These are phyloP conservation scores for Exophiala dermatitidis DNA, from an alignment of 2,329 filamentous ascomycete genomes.

Conservation along the genomic window DNA sequence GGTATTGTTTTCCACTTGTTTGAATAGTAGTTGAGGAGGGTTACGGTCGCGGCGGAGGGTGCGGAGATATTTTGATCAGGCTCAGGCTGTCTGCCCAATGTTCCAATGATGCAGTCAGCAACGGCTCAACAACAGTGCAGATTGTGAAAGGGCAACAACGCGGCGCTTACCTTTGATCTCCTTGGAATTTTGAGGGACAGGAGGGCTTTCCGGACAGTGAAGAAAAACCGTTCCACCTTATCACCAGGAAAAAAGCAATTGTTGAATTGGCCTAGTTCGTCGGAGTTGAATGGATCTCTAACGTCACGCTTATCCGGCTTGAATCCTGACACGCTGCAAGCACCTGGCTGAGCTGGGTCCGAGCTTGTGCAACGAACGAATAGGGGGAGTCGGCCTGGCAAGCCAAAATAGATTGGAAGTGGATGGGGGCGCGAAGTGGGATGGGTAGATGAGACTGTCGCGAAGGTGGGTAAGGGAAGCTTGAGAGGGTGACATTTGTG, in stretches of 20 bases:
- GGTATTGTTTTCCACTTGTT: constrained; percentile 2
- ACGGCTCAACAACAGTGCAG: background rate
- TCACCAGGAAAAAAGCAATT: constrained; percentile 18
- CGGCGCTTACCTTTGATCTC: constrained; percentile 1
- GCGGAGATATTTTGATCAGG: constrained; percentile 10
- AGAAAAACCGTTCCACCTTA: background rate
- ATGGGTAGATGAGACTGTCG: background rate
- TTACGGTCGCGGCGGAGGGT: background rate
- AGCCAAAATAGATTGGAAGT: constrained; percentile 1
- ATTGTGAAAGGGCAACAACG: background rate
- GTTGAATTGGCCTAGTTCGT: constrained; percentile 12
- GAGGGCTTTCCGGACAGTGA: background rate
- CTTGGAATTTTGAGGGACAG: background rate
- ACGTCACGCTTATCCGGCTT: constrained; percentile 21
- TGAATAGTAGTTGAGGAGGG: background rate
- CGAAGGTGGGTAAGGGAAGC: background rate
- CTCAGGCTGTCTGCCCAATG: constrained; percentile 9
- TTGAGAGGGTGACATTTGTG: background rate
- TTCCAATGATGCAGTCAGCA: constrained; percentile 7
- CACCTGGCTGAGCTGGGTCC: background rate
- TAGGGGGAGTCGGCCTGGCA: constrained; percentile 3
- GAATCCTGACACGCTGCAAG: background rate
- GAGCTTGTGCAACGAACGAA: constrained; percentile 2
- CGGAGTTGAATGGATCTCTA: constrained; percentile 15
- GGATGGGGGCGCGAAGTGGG: background rate